These are phyloP conservation scores for Gillenia trifoliata DNA, from an alignment of 306 rosid genomes.

Conservation along the genomic window DNA sequence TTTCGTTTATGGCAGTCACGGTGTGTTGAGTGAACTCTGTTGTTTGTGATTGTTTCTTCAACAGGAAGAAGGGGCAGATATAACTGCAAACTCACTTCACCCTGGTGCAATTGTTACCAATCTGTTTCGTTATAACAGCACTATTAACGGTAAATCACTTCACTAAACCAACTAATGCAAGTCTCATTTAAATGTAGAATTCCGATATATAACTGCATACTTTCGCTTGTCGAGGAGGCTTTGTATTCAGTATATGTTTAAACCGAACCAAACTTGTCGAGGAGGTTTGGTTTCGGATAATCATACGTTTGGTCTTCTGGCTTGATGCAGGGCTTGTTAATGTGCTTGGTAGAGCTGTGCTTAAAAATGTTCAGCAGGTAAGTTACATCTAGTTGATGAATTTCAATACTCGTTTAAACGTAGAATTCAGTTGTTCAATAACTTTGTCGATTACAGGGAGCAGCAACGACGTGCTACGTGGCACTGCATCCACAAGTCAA, in stretches of 20 bases:
- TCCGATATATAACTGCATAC: too few relatives aligned
- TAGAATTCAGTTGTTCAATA: background rate
- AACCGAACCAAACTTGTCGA: too few relatives aligned
- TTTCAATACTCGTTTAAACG: background rate
- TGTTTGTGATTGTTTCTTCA: conserved; percentile 20
- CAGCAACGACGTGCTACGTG: conserved; percentile 82
- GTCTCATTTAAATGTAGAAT: background rate
- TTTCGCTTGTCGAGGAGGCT: too few relatives aligned
- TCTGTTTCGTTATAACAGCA: conserved; percentile 47
- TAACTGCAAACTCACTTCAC: conserved; percentile 86
- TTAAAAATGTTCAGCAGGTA: conserved; percentile 73
- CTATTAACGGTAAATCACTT: conserved; percentile 35
- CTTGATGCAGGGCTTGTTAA: conserved; percentile 44
- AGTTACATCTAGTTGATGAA: conserved; percentile 4
- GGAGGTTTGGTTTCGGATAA: background rate
- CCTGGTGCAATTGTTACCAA: conserved; percentile 71
- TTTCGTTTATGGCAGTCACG: too few relatives aligned
- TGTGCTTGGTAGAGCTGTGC: conserved; percentile 35
- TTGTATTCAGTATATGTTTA: too few relatives aligned
- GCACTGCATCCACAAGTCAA: conserved; percentile 65
- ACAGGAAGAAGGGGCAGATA: conserved; percentile 65
- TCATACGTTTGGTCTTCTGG: conserved; percentile 2
- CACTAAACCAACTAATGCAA: background rate
- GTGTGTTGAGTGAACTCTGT: background rate
- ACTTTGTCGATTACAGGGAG: conserved; percentile 48